phyloP scores from a whole-genome alignment of 306 rosid species.

The Sicyos baderoa region DNA sequence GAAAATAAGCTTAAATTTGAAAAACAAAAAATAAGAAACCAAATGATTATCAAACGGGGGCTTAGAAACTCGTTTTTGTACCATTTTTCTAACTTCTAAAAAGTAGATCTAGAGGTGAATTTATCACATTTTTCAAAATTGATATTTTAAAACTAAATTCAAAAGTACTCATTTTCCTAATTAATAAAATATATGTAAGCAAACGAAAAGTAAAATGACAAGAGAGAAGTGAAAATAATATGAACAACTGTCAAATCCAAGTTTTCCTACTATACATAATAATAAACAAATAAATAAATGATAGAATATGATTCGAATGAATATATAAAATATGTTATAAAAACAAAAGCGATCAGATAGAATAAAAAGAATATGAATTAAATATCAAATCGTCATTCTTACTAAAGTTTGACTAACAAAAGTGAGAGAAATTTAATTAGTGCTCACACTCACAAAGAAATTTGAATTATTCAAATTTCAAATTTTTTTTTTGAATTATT shows the following conservation, averaged over 20 bases:
- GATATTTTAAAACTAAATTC: not conserved
- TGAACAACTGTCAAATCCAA: not conserved
- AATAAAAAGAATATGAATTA: conserved; percentile 12
- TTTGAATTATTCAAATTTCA: too few species aligned
- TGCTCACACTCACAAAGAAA: too few species aligned
- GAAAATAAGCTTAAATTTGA: too few species aligned
- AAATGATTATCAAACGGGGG: too few species aligned
- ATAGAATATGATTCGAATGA: not conserved
- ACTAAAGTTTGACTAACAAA: conserved; percentile 6
- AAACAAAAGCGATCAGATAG: not conserved
- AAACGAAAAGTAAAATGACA: not conserved
- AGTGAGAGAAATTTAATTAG: not conserved
- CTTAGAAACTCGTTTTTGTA: too few species aligned
- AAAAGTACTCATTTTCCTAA: too few species aligned
- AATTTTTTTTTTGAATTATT: too few species aligned
- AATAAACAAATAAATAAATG: not conserved
- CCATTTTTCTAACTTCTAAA: too few species aligned
- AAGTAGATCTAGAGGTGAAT: not conserved
- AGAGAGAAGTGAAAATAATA: not conserved
- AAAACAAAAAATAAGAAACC: too few species aligned
- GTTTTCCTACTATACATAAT: not conserved
- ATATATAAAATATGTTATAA: not conserved
- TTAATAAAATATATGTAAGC: not conserved
- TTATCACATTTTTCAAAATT: not conserved
- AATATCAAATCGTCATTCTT: conserved; percentile 13